Base-by-base conservation (phyloP, 2,329 filamentous ascomycete genomes). In the Cryphonectria japonica region DNA sequence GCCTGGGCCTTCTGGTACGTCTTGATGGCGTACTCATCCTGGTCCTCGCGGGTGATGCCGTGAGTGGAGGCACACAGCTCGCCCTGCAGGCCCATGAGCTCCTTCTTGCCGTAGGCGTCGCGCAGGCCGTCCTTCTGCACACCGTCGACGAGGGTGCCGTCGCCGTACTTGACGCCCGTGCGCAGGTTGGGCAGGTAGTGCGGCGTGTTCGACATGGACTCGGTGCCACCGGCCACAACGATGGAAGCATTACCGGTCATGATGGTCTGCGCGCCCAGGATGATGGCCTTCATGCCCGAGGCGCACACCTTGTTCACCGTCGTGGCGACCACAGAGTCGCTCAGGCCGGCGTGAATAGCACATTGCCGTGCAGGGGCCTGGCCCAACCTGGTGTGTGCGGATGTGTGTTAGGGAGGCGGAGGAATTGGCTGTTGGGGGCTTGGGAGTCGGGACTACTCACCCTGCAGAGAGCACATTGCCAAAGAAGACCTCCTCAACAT, bases 231-330 rank as follows among this genome's bases (percentile, higher is more conserved):
- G 75, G 95, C 96, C 72, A 99, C 94, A 75, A 99, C 91, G 75
- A 98, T 91, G 77, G 93, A 91, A 75, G 95, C 95, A 80, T 94
- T 97, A 76, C 96, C 95, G 68, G 95, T 97, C 82, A 98, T 94
- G 85, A 99, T 99, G 78, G 95, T 98, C 84, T 98, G 96, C 67
- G 95, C 93, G 76, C 93, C 96, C 73, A 99, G 88, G 75, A 97
- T 94, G 79, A 99, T 92, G 76, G 96, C 93, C 87, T 99, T 99
- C 80, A 98, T 86, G 61, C 92, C 91, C 13, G 95, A 98, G 75
- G 96, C 96, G 88, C 96, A 99, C 80, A 99, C 96, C 87, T 99
- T 99, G 91, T 99, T 99, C 79, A 99, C 89, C 67, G 95, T 97
- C 62, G 96, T 99, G 84, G 92, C 93, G 76, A 97, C 89, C 75